Percentiles rank a stretch among this genome's conserved stretches.
Conservation (phyloP, 2,329 filamentous ascomycete species). For the Trichoderma atrobrunneum region DNA sequence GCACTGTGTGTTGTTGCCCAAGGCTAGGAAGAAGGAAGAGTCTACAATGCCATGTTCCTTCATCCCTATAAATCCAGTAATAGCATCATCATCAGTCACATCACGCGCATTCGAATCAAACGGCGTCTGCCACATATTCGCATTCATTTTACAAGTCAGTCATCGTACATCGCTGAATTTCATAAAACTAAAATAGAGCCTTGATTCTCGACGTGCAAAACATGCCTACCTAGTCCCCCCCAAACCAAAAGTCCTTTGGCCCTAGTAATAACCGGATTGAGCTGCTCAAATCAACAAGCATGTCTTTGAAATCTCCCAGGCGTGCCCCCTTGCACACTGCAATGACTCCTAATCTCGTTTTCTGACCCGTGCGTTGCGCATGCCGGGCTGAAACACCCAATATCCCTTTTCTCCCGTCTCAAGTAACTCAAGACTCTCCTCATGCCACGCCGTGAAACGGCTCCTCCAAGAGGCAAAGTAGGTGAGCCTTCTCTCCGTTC, state of each 20-base stretch:
- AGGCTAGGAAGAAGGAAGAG: not conserved
- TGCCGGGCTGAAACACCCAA: not conserved
- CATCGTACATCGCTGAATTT: constrained; percentile 14
- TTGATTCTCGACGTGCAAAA: constrained; percentile 15
- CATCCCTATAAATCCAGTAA: not conserved
- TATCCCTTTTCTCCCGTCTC: not conserved
- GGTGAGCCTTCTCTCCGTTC: not conserved
- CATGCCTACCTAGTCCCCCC: constrained; percentile 3
- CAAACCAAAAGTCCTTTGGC: not conserved
- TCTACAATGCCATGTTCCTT: not conserved
- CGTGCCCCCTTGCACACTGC: not conserved
- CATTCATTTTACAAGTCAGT: not conserved
- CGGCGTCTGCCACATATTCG: not conserved
- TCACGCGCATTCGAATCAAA: not conserved
- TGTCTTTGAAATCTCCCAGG: not conserved
- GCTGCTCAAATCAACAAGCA: constrained; percentile 7
- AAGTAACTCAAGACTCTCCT: not conserved
- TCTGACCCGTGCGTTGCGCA: not conserved
- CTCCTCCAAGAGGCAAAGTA: not conserved
- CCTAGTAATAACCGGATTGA: not conserved
- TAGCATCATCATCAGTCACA: not conserved
- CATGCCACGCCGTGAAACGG: not conserved
- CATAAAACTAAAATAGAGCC: constrained; percentile 10
- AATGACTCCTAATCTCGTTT: constrained; percentile 1
- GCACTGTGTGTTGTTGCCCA: not conserved